Conservation (phyloP, 306 rosid genomes). For the Acacia acuminata region DNA sequence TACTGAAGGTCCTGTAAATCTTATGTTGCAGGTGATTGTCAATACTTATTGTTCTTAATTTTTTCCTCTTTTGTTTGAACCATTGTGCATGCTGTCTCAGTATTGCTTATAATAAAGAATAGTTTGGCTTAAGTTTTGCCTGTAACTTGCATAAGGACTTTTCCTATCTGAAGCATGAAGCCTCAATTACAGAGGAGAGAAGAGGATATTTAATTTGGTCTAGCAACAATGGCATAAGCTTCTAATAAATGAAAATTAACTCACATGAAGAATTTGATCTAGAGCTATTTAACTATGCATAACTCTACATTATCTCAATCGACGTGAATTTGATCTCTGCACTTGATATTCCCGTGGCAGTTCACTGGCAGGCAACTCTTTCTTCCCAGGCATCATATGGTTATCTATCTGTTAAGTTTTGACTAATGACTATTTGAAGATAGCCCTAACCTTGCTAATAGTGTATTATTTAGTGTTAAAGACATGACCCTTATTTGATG, state of each 20-base stretch:
- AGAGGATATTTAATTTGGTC: constrained; percentile 13
- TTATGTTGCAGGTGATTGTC: constrained; percentile 86
- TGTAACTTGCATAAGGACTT: constrained; percentile 3
- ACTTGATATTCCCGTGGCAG: background rate
- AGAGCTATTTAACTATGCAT: background rate
- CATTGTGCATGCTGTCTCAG: constrained; percentile 7
- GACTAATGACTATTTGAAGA: background rate
- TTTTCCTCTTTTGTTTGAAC: constrained; percentile 12
- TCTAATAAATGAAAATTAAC: background rate
- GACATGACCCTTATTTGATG: background rate
- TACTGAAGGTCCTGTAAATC: constrained; percentile 91
- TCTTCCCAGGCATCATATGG: background rate
- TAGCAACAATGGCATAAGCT: constrained; percentile 20
- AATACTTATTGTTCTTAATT: constrained; percentile 16
- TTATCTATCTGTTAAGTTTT: background rate
- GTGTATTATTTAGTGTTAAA: background rate
- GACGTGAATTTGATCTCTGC: constrained; percentile 1
- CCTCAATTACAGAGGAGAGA: constrained; percentile 7
- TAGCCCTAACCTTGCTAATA: background rate
- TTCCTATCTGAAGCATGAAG: background rate
- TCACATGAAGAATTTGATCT: background rate
- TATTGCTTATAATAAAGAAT: constrained; percentile 1
- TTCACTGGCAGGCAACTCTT: background rate
- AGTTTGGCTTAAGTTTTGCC: constrained; percentile 12
- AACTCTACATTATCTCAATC: background rate